Evolutionary conservation across 129 eudicot species (phyloP).

Genomic region (Kitagawia praeruptora): DNA sequence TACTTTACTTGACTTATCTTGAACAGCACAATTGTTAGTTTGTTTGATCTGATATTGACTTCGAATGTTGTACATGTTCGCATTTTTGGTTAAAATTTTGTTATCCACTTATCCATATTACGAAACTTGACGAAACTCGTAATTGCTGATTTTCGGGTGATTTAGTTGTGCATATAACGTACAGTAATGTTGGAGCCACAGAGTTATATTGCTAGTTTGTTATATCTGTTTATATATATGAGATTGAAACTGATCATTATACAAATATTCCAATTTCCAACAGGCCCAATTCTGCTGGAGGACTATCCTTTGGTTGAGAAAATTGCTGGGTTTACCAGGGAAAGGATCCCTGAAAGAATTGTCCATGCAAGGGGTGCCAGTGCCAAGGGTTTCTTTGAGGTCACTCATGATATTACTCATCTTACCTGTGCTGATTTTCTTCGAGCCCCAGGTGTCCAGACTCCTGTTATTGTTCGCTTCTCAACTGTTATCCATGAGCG

Average conservation of each 20-base stretch:
- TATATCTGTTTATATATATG: neutral
- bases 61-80: too few relatives aligned
- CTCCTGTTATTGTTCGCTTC: slow-evolving; percentile 83
- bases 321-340: slow-evolving; percentile 36
- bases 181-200: too few relatives aligned
- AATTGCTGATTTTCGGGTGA: too few relatives aligned
- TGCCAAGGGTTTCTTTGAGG: slow-evolving; percentile 92
- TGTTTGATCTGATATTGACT: too few relatives aligned
- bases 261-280: neutral
- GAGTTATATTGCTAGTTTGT: neutral
- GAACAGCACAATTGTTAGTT: too few relatives aligned
- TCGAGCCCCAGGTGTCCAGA: slow-evolving; percentile 81
- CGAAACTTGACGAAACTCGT: too few relatives aligned
- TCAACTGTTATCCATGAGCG: slow-evolving; percentile 90
- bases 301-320: slow-evolving; percentile 77
- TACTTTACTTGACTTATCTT: too few relatives aligned
- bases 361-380: slow-evolving; percentile 93
- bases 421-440: slow-evolving; percentile 90
- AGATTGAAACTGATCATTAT: neutral
- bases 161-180: too few relatives aligned
- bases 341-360: slow-evolving; percentile 86
- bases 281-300: slow-evolving; percentile 86
- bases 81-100: too few relatives aligned
- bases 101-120: too few relatives aligned
- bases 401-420: slow-evolving; percentile 66